Base-by-base conservation (phyloP, 768 basidiomycete genomes). In the Terana coerulea region DNA sequence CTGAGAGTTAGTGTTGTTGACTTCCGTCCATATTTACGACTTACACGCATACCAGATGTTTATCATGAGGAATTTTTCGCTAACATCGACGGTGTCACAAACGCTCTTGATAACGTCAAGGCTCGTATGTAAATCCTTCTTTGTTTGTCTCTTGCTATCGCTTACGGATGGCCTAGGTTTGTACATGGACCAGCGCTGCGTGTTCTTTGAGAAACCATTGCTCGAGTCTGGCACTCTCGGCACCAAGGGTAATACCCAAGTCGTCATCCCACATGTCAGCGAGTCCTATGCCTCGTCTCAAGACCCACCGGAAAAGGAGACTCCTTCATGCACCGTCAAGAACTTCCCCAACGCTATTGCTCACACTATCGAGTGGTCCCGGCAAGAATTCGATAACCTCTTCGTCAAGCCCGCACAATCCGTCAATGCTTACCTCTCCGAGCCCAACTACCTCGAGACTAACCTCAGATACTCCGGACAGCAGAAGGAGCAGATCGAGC, bases 301-400 rank as follows among this genome's bases (percentile, higher is more conserved):
- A 70, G 97, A 99, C 66, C 97, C 97, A 39, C 97, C 97, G 8
- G 97, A 99, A 73, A 98, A 97, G 70, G 88, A 95, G 64, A 86
- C 94, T 1, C 90, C 97, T 21, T 91, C 90, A 22, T 99, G 97
- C 69, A 99, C 97, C 1, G 88, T 98, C 67, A 98, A 98, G 75
- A 98, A 91, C 71, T 99, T 98, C 80, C 97, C 97, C 9, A 95
- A 99, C 66, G 88, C 88, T 22, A 98, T 98, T 61, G 87, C 91
- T 59, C 97, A 99, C 71, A 97, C 94, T 6, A 99, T 99, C 53
- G 93, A 98, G 91, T 99, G 97, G 97, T 85, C 89, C 60, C 85
- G 94, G 59, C 83, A 85, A 61, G 89, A 91, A 56, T 98, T 99
- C 67, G 91, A 97, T 64, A 84, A 81, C 52, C 73, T 93, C 39